phyloP scores from a whole-genome alignment of 1,139 yeast species.

The Suhomyces coccinellae region DNA sequence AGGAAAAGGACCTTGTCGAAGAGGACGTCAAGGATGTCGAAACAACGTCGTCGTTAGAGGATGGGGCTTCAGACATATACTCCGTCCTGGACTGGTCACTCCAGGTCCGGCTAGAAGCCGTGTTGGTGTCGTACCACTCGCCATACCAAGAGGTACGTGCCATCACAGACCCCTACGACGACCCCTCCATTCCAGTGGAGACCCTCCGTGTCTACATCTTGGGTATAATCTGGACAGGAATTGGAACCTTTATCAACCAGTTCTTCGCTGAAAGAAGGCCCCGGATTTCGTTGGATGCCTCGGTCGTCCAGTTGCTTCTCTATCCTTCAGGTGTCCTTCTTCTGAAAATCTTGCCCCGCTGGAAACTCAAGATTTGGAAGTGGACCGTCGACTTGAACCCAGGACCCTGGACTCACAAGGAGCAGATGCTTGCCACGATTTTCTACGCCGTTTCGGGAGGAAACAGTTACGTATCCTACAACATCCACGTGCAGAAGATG shows the following conservation, averaged over 20 bases:
- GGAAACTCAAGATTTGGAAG: conserved; percentile 19
- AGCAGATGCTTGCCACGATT: conserved; percentile 24
- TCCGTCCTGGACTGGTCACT: conserved; percentile 17
- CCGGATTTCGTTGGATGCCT: conserved; percentile 40
- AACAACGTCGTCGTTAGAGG: not conserved
- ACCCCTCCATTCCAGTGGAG: conserved; percentile 49
- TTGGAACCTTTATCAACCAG: conserved; percentile 58
- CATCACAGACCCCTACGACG: conserved; percentile 54
- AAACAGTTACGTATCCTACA: conserved; percentile 15
- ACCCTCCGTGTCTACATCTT: conserved; percentile 57
- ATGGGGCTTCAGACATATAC: not conserved
- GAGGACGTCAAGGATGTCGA: not conserved
- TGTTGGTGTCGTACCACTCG: conserved; percentile 49
- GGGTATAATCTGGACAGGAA: conserved; percentile 54
- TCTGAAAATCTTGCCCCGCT: conserved; percentile 23
- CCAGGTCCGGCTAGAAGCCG: conserved; percentile 20
- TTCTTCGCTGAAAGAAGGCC: conserved; percentile 61
- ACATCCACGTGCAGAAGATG: conserved; percentile 21
- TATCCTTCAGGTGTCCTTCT: conserved; percentile 53
- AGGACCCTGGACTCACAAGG: conserved; percentile 26
- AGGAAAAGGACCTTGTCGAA: not conserved
- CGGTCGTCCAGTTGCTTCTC: conserved; percentile 59
- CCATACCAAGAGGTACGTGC: conserved; percentile 68
- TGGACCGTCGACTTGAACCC: conserved; percentile 23
- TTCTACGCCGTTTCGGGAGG: conserved; percentile 20